These are phyloP conservation scores for Cymodocea nodosa DNA, from an alignment of 116 monocot genomes.

Conservation along the genomic window DNA sequence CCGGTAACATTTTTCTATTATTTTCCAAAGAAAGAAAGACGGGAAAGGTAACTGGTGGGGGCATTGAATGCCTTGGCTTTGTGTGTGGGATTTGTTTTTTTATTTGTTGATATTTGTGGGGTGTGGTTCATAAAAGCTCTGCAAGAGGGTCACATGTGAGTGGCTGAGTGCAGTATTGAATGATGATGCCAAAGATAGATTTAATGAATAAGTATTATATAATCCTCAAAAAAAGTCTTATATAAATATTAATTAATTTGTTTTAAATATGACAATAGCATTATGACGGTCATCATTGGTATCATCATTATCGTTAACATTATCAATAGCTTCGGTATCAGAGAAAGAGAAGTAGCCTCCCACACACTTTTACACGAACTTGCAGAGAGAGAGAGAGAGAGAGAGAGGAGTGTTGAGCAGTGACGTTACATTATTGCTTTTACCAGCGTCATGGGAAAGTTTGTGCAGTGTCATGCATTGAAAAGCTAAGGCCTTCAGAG, in stretches of 20 bases:
- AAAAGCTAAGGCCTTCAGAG: too few relatives aligned
- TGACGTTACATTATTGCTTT: too few relatives aligned
- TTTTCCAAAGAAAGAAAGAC: not conserved
- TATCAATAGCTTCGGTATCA: not conserved
- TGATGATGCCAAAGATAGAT: slow-evolving; percentile 6
- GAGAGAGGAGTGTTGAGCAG: too few relatives aligned
- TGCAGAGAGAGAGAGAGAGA: too few relatives aligned
- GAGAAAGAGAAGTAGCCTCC: too few relatives aligned
- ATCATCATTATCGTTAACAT: not conserved
- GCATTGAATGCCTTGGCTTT: not conserved
- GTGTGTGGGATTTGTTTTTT: not conserved
- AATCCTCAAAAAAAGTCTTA: too few relatives aligned
- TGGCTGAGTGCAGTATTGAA: slow-evolving; percentile 5
- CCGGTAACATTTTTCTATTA: too few relatives aligned
- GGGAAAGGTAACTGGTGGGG: not conserved
- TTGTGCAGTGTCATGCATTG: too few relatives aligned
- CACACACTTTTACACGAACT: too few relatives aligned
- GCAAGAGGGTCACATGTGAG: slow-evolving; percentile 5
- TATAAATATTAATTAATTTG: not conserved
- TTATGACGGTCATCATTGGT: not conserved
- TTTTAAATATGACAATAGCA: slow-evolving; percentile 2
- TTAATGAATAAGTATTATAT: not conserved
- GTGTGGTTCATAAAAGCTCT: slow-evolving; percentile 5
- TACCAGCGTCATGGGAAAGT: too few relatives aligned
- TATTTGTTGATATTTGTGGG: not conserved